Evolutionary conservation across 257 asterid genomes (phyloP).

Genomic region (Solanum clarkiae): DNA sequence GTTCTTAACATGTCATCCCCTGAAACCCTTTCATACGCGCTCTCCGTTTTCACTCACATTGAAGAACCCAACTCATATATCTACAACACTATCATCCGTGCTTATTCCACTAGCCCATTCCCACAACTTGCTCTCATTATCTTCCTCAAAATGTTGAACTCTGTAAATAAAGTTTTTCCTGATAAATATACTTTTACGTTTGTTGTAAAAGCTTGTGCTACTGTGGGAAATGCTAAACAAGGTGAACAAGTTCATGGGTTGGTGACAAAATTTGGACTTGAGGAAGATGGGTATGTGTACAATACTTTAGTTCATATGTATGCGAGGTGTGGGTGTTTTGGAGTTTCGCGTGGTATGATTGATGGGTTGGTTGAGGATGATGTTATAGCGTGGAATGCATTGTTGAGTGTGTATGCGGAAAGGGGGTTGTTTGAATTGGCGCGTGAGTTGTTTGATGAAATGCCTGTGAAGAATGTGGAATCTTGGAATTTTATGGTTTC

Average conservation of each 20-base stretch:
- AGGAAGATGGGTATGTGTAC: constrained; percentile 11
- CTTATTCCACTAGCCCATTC: constrained; percentile 11
- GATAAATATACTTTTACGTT: constrained; percentile 29
- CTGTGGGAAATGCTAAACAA: background rate
- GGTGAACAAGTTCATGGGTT: constrained; percentile 21
- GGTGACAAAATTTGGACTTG: constrained; percentile 13
- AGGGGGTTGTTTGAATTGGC: constrained; percentile 22
- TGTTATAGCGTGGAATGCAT: constrained; percentile 21
- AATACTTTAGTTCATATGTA: constrained; percentile 24
- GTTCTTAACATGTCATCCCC: background rate
- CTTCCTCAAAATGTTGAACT: constrained; percentile 14
- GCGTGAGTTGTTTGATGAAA: constrained; percentile 11
- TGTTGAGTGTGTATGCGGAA: constrained; percentile 16
- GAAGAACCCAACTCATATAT: constrained; percentile 16
- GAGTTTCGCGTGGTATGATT: constrained; percentile 13
- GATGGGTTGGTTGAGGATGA: constrained; percentile 5
- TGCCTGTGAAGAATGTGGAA: constrained; percentile 25
- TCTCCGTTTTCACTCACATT: constrained; percentile 13
- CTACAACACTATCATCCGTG: constrained; percentile 25
- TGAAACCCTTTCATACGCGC: constrained; percentile 17
- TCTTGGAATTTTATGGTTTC: constrained; percentile 33
- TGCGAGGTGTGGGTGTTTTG: constrained; percentile 19
- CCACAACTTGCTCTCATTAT: constrained; percentile 7
- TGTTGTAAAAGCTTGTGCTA: constrained; percentile 26
- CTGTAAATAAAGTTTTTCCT: constrained; percentile 3